Evolutionary conservation across 257 asterid genomes (phyloP), one percentile per base, ranked within the genome.

Genomic region (Primulina eburnea): DNA sequence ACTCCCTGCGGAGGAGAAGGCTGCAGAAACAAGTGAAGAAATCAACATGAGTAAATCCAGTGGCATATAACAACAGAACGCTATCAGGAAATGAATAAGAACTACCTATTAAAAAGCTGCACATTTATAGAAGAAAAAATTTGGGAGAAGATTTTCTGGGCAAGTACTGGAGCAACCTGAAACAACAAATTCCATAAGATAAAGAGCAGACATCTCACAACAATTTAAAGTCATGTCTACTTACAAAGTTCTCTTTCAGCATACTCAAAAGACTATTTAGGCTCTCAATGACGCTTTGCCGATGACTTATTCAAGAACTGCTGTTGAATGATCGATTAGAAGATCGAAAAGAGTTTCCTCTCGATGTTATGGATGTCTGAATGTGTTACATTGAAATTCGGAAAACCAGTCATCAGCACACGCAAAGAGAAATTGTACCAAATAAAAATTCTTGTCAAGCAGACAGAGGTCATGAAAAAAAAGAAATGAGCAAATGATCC

Each of bases 101-200:
- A n/a, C 58, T 87, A 92, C 97, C 98, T 85, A 73, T 89, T 92
- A 75, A 92, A 88, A 73, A 92, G 85, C 80, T 84, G 89, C 65
- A 86, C 82, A 60, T 92, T 86, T 61, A 92, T 79, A 76, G 80
- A 83, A 35, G 84, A 79, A 82, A 92, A 86, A 66, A 88, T 81
- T 74, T 92, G 89, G 65, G 65, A 71, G 77, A 83, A 76, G 65
- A 85, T 78, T 79, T 81, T 86, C 84, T 81, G 85, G 63, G 81
- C 77, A 72, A 92, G 83, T 78, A 81, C 76, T 6, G 78, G 77
- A 62, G 87, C 89, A 68, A 92, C 96, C 97, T 92, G 89, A 70
- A 77, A 80, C 67, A 66, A 52, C 70, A 38, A 63, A 59, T 69
- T 77, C 29, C 21, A 56, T 20, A 73, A 72, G 85, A 64, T 71